Evolutionary conservation across 1,139 yeast species (phyloP), one percentile per base, ranked within the genome.

Genomic region (Kurtzmaniella quercitrusa): DNA sequence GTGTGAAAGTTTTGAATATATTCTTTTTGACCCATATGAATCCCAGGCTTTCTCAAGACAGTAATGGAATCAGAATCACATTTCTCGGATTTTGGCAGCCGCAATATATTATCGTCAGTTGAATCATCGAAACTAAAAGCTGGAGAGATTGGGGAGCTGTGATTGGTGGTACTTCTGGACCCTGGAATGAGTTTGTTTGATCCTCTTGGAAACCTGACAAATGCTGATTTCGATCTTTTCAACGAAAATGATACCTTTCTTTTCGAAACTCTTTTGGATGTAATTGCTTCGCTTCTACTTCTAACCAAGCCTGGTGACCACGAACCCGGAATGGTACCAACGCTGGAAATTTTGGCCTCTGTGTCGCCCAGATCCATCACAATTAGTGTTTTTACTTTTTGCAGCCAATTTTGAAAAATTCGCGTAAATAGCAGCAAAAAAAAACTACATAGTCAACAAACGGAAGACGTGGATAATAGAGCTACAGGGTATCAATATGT

Each of bases 201-300:
- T 6, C 23, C 9, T 21, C 23, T 26, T 11, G 14, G 9, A 9
- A 14, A 12, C n/a, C n/a, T 26, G 14, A 26, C 14, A 26, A 5
- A 26, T 9, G 12, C n/a, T 5, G 30, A 11, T 26, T 26, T 26
- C 4, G 34, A 3, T 30, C 18, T 34, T 37, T 37, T 44, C 44
- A 9, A 47, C 42, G 32, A 43, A 46, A 26, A 54, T 45, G 5
- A 52, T 52, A 3, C 56, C 51, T 9, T 54, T 45, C 42, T 46
- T 39, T 39, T 54, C 14, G 30, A 26, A 4, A 26, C 30, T 41
- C n/a, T 47, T 41, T 11, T 37, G 33, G 11, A 40, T 28, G 26
- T 32, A 50, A 57, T 26, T 45, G 34, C 7, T 14, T 30, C 34
- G 12, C 17, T 20, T 8, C 14, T 3, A 11, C 16, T 36, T 20